Base-by-base conservation (phyloP, 139 green algal species). In the Volvox reticuliferus region DNA sequence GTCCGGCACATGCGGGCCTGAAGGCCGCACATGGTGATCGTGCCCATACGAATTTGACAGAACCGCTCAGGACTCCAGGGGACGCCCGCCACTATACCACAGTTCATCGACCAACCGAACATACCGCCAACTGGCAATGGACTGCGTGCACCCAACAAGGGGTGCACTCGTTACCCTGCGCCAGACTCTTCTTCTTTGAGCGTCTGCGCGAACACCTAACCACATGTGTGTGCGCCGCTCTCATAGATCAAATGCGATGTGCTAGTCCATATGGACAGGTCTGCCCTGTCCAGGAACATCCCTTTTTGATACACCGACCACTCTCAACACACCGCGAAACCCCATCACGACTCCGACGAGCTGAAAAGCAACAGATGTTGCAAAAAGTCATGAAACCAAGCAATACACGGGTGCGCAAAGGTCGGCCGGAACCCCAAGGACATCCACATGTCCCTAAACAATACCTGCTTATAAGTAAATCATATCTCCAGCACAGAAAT, bases 391-490 rank as follows among this genome's bases (percentile, higher is more conserved):
- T 55, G 33, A 81, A 61, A 81, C 32, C 75, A 55, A 81, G 75
- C 32, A n/a, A 81, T 81, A 81, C 75, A 81, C 75, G 32, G 75
- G 32, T 61, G 75, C 24, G 33, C 75, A 81, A 81, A 55, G 44
- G 44, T 55, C 9, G 9, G 32, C 75, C 32, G 32, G 30, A 12
- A 55, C 3, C 22, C 28, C 24, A 35, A 79, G 73, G 73, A 36
- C 73, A 32, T 36, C 73, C 24, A 21, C 35, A 21, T 36, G 24
- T 62, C 6, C 30, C 32, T 14, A 68, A 84, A 84, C 78, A 68
- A 84, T 68, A 84, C 78, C 78, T 84, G 78, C 78, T 67, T 84
- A 50, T 61, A 79, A 79, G 44, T 35, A 36, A 79, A 79, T 61
- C 75, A 81, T 81, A 81, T 81, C 22, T 61, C 75, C 75, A 81